Percentiles rank a stretch among this genome's conserved stretches.
These are phyloP conservation scores for Candida pseudoglaebosa DNA, from an alignment of 805 yeast genomes.

Conservation along the genomic window DNA sequence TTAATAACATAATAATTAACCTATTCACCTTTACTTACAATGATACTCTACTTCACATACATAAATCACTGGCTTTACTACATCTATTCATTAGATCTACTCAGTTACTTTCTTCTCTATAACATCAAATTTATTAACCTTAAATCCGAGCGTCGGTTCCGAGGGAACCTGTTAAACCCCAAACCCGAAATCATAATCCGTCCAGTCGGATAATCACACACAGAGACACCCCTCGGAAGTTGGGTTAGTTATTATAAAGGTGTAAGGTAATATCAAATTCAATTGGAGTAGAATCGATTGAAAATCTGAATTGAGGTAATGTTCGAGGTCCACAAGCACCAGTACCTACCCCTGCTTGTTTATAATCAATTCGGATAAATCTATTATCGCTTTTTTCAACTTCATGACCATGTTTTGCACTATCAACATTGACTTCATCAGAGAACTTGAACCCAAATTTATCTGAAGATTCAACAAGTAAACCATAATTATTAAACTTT, in stretches of 20 bases:
- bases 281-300: conserved; percentile 6
- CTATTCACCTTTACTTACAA: too few species aligned
- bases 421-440: conserved; percentile 11
- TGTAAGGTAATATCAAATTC: conserved; percentile 1
- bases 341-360: conserved; percentile 17
- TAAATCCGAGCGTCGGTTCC: too few species aligned
- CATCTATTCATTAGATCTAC: too few species aligned
- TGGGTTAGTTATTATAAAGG: not conserved
- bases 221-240: not conserved
- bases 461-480: conserved; percentile 5
- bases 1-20: too few species aligned
- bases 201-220: too few species aligned
- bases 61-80: too few species aligned
- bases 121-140: too few species aligned
- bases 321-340: conserved; percentile 17
- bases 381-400: conserved; percentile 10
- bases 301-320: conserved; percentile 10
- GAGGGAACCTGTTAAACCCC: too few species aligned
- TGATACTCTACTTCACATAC: too few species aligned
- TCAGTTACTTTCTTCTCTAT: too few species aligned
- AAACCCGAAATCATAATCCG: too few species aligned
- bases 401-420: conserved; percentile 16
- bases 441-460: conserved; percentile 15
- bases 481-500: conserved; percentile 5
- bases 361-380: conserved; percentile 15